phyloP scores from a whole-genome alignment of 495 filamentous ascomycete species.

The Immersiella caudata region DNA sequence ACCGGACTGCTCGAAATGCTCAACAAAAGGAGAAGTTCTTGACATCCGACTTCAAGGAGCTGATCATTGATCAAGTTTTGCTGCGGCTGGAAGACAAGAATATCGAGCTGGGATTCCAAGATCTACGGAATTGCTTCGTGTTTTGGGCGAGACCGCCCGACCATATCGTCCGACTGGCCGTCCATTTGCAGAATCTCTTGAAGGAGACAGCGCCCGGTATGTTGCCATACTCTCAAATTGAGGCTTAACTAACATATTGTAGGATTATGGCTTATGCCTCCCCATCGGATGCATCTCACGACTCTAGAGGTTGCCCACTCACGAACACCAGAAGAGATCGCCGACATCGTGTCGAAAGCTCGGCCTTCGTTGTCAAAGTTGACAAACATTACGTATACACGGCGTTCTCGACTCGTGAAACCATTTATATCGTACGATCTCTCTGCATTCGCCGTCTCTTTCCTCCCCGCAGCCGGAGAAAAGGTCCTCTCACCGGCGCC shows the following conservation, averaged over 20 bases:
- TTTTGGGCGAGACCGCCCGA: conserved; percentile 85
- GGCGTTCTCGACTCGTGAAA: conserved; percentile 74
- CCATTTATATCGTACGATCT: conserved; percentile 84
- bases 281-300: conserved; percentile 78
- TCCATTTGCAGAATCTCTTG: conserved; percentile 68
- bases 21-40: conserved; percentile 72
- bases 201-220: conserved; percentile 65
- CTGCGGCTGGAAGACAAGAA: conserved; percentile 61
- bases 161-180: conserved; percentile 65
- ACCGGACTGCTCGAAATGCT: conserved; percentile 71
- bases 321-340: conserved; percentile 62
- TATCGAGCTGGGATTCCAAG: conserved; percentile 65
- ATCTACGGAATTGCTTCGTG: conserved; percentile 77
- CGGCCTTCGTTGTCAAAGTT: conserved; percentile 52
- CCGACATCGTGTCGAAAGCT: conserved; percentile 58
- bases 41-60: conserved; percentile 64
- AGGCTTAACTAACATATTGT: background rate
- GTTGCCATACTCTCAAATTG: conserved; percentile 24
- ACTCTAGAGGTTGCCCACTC: conserved; percentile 80
- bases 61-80: conserved; percentile 76
- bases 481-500: conserved; percentile 43
- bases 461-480: conserved; percentile 73
- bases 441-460: conserved; percentile 80
- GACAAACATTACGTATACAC: conserved; percentile 61
- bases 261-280: conserved; percentile 88